Conservation (phyloP, 352 stramenopile species). For the Globisporangium irregulare region DNA sequence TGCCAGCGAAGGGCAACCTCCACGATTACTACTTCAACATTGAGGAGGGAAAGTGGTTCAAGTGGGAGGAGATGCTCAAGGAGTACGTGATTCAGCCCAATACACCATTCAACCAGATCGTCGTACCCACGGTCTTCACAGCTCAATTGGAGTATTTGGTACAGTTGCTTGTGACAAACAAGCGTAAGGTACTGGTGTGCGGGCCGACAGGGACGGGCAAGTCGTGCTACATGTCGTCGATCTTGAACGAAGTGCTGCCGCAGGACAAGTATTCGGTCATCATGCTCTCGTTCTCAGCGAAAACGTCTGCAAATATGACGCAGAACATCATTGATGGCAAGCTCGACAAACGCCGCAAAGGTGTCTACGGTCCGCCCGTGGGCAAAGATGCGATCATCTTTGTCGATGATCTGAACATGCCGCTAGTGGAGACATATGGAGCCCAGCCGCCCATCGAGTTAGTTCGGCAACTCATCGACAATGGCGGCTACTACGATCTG, state of each 20-base stretch:
- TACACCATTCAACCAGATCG: constrained; percentile 90
- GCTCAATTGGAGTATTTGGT: constrained; percentile 89
- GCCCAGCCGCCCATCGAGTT: constrained; percentile 93
- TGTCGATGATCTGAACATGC: constrained; percentile 96
- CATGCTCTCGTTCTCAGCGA: constrained; percentile 90
- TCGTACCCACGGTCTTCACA: constrained; percentile 93
- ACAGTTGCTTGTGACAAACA: constrained; percentile 74
- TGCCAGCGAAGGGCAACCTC: constrained; percentile 71
- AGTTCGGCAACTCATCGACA: constrained; percentile 89
- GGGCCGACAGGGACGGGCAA: constrained; percentile 93
- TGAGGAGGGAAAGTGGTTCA: constrained; percentile 84
- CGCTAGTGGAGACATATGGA: constrained; percentile 92
- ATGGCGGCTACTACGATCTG: constrained; percentile 91
- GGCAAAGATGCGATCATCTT: constrained; percentile 88
- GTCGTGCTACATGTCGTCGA: constrained; percentile 87
- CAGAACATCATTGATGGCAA: constrained; percentile 96
- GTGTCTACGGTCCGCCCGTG: constrained; percentile 88
- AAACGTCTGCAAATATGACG: constrained; percentile 93
- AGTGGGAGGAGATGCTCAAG: constrained; percentile 88
- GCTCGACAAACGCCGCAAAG: constrained; percentile 91
- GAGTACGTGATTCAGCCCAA: constrained; percentile 84
- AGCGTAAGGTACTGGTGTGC: constrained; percentile 88
- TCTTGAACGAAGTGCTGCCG: constrained; percentile 79
- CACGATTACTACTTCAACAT: constrained; percentile 89
- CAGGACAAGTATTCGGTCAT: constrained; percentile 85